A percentile compares a stretch with the other conserved stretches of the same genome.
phyloP scores from a whole-genome alignment of 1,284 basidiomycete genomes.

The Pulveroboletus sp. region DNA sequence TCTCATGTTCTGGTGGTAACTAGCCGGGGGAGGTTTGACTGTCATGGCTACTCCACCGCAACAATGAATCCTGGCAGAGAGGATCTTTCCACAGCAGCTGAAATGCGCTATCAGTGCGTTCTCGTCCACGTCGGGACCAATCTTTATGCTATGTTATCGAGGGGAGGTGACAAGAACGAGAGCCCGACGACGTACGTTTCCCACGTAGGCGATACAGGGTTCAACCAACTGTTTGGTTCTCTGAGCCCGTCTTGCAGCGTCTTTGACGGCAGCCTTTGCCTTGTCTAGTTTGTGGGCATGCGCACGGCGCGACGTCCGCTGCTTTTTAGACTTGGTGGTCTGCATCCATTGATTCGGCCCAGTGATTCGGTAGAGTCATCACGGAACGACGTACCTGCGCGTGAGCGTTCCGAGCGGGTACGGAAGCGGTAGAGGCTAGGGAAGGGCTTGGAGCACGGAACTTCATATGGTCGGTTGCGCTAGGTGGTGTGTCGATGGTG shows the following conservation, averaged over 20 bases:
- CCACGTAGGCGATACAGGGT: conserved; percentile 51
- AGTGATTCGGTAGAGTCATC: neutral
- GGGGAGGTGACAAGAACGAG: neutral
- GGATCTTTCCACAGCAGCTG: conserved; percentile 44
- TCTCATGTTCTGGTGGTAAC: conserved; percentile 28
- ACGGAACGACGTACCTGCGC: conserved; percentile 13
- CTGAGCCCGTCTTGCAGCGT: conserved; percentile 25
- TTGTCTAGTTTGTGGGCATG: conserved; percentile 22
- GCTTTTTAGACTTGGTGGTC: conserved; percentile 11
- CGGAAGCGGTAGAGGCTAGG: neutral
- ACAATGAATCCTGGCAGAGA: conserved; percentile 47
- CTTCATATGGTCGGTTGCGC: conserved; percentile 15
- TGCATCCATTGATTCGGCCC: conserved; percentile 1
- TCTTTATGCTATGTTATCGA: conserved; percentile 22
- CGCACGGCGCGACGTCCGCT: conserved; percentile 10
- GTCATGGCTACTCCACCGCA: conserved; percentile 46
- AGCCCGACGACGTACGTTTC: conserved; percentile 49
- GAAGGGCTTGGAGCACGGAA: conserved; percentile 27
- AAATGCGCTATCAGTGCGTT: conserved; percentile 43
- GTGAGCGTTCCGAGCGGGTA: neutral
- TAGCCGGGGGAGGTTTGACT: conserved; percentile 29
- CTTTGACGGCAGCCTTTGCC: conserved; percentile 19
- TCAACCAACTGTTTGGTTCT: conserved; percentile 10
- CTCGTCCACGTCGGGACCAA: conserved; percentile 40
- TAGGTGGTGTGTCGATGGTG: neutral